Base-by-base conservation (phyloP, 1,139 yeast genomes). In the Ogataea hybrid region DNA sequence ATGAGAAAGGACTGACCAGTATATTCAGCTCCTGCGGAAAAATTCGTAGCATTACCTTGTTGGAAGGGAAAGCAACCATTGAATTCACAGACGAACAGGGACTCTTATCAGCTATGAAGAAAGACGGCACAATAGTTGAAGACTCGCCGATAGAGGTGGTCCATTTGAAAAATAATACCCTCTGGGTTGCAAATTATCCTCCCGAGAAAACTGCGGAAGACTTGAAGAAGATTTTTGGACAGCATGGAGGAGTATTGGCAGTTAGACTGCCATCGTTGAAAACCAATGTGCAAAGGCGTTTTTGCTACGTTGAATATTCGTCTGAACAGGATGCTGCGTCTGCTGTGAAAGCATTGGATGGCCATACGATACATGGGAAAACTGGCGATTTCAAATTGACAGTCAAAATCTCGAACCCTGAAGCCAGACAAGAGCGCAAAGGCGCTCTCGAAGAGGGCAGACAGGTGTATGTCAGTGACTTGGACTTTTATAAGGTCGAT, bases 111-210 rank as follows among this genome's bases (percentile, higher is more conserved):
- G 87, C 90, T 0, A 59, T 84, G 36, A 81, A 90, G 0, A 79
- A 74, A 49, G 74, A 78, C 30, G 67, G 65, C 46, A 84, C 82
- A 53, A 53, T 42, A 18, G 46, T 84, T 0, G 68, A 68, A 0
- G 74, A 68, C 0, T 49, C 55, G 3, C 70, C 67, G 32, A 64
- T 86, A 0, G 42, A 57, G 3, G 85, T 88, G 0, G 61, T 57
- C 5, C 63, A 75, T 28, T 66, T 77, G 1, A 51, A 59, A 15
- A 65, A 71, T 6, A 67, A 76, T 10, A 80, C 84, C 0, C 52
- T 84, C 0, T 84, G 83, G 77, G 80, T 79, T 2, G 77, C 94
- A 0, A 87, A 87, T 54, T 87, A 75, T 53, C 89, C 95, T 0
- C 83, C 89, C 0, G 58, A 67, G 1, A 74, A 62, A 52, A 68